A percentile compares a stretch with the other conserved stretches of the same genome.
phyloP scores from a whole-genome alignment of 768 basidiomycete species.

The Trametes cinnabarina region DNA sequence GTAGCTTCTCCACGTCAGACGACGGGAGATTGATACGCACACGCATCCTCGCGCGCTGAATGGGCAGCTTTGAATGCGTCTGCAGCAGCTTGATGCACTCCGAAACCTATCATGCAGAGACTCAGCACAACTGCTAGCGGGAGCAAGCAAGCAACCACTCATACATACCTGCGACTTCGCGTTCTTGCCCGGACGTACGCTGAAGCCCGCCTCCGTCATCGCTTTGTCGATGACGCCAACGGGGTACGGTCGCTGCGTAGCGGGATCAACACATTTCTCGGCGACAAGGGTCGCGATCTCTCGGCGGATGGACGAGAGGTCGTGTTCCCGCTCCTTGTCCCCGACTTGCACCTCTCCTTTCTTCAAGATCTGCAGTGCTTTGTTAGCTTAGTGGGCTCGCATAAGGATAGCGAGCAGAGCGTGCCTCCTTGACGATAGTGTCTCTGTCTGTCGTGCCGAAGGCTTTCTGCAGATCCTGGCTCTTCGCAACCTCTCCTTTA shows the following conservation, averaged over 20 bases:
- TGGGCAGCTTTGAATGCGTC: constrained; percentile 80
- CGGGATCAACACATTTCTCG: constrained; percentile 93
- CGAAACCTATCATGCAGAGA: constrained; percentile 57
- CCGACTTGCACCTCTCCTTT: constrained; percentile 97
- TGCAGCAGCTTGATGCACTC: constrained; percentile 87
- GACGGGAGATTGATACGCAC: constrained; percentile 76
- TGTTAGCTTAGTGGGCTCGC: not conserved
- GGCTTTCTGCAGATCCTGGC: constrained; percentile 86
- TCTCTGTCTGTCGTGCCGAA: constrained; percentile 75
- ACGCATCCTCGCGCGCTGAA: constrained; percentile 92
- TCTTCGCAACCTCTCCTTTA: constrained; percentile 90
- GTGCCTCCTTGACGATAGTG: constrained; percentile 80
- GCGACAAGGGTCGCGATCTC: constrained; percentile 95
- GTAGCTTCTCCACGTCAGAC: constrained; percentile 61
- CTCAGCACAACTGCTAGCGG: not conserved
- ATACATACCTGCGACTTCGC: constrained; percentile 86
- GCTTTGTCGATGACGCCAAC: constrained; percentile 98
- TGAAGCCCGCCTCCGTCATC: constrained; percentile 93
- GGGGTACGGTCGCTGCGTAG: constrained; percentile 84
- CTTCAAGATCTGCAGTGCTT: constrained; percentile 69
- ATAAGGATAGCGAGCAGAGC: constrained; percentile 6
- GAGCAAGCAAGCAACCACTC: not conserved
- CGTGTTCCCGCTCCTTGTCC: constrained; percentile 94
- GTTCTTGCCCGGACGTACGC: constrained; percentile 82
- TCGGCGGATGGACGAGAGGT: constrained; percentile 72